phyloP scores from a whole-genome alignment of 371 early-diverging fungal genomes.

The Paraphysoderma sedebokerense region DNA sequence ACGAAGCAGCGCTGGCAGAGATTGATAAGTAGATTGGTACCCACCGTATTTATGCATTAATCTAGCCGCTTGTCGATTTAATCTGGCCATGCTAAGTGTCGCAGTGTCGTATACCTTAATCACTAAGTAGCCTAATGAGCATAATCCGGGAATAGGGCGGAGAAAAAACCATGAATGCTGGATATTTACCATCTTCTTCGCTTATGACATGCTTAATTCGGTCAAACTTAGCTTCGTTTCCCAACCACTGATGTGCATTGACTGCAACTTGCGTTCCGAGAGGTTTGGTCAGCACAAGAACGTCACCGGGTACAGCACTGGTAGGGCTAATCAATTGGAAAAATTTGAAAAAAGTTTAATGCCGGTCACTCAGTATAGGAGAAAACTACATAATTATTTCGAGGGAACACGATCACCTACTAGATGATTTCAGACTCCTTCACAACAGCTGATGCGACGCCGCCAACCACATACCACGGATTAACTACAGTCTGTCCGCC shows the following conservation, averaged over 20 bases:
- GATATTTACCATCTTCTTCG: constrained; percentile 7
- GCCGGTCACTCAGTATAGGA: not conserved
- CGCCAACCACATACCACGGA: constrained; percentile 15
- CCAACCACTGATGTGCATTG: constrained; percentile 11
- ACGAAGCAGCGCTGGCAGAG: no score
- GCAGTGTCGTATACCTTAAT: constrained; percentile 8
- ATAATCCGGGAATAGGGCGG: no score
- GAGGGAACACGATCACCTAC: no score
- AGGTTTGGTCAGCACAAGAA: constrained; percentile 14
- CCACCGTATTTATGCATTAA: constrained; percentile 15
- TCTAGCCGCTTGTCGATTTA: constrained; percentile 8
- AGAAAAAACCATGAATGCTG: no score
- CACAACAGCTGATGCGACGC: constrained; percentile 10
- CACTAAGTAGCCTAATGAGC: no score
- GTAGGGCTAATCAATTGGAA: constrained; percentile 4
- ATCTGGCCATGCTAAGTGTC: constrained; percentile 7
- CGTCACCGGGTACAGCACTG: constrained; percentile 8
- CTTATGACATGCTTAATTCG: constrained; percentile 4
- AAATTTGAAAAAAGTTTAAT: not conserved
- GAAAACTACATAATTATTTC: not conserved
- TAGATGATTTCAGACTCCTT: not conserved
- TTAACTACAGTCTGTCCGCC: constrained; percentile 13
- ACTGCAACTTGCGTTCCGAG: constrained; percentile 15
- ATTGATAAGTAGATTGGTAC: not conserved
- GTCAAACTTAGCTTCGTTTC: constrained; percentile 6